Evolutionary conservation across 73 alveolate genomes (phyloP), one percentile per base, ranked within the genome.

Genomic region (Paramecium sonneborni): DNA sequence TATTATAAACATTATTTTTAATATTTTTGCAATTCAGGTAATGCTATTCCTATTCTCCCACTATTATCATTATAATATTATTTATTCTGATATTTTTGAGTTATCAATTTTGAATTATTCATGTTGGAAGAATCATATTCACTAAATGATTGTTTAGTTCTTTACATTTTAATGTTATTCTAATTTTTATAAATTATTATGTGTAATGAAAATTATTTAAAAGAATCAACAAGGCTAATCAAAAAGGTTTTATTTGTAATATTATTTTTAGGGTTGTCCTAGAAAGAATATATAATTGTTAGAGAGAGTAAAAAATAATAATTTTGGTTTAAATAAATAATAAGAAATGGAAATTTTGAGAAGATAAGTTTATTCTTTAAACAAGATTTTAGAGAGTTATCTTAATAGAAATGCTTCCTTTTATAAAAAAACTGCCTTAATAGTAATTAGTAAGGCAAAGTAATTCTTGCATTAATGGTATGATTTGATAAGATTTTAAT

Each of bases 281-380:
- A 4, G 84, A 62, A 62, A 14, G 44, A 32, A 26, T 32, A 26
- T 62, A 62, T 32, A 62, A 62, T 32, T 62, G 46, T n/a, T 62
- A 26, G 84, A 62, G 18, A 62, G 9, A 62, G 44, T 62, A 8
- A 62, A 62, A 30, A 11, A 62, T 62, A 62, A 10, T 15, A 62
- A 62, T 32, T 24, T 30, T 18, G 18, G 15, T n/a, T 1, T 62
- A 12, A 74, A 74, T 39, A 37, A 74, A 37, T 14, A 2, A 34
- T 7, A 74, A 10, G 87, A 74, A 37, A 74, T 74, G 58, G 56
- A 74, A 74, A 74, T 74, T 14, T 74, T 74, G 68, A 74, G 87
- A 74, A 74, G 87, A 74, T 74, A 37, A 74, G 34, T 34, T 39
- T 74, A 74, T 74, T 74, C 57, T 39, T 23, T 37, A 35, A 74